Conservation (phyloP, 192 early-diverging fungal species). For the Gonapodya sp. region DNA sequence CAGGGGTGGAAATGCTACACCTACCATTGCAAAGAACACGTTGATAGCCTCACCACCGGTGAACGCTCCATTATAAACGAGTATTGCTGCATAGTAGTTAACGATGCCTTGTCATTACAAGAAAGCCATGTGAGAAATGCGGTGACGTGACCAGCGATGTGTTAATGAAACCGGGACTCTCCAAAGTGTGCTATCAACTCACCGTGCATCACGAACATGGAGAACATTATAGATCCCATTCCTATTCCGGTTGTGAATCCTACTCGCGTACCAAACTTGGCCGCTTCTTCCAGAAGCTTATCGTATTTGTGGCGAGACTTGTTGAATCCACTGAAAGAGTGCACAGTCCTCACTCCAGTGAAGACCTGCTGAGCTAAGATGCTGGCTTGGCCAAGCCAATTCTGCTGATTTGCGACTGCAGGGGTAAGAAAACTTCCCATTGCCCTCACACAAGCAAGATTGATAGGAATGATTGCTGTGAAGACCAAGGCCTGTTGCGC, state of each 20-base stretch:
- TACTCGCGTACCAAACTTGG: background rate
- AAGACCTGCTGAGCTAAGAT: slow-evolving; percentile 81
- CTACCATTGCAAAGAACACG: slow-evolving; percentile 85
- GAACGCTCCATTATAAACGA: slow-evolving; percentile 29
- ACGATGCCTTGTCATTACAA: no score
- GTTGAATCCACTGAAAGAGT: slow-evolving; percentile 68
- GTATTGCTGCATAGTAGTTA: background rate
- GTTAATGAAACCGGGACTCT: no score
- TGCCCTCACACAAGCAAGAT: background rate
- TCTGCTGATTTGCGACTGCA: slow-evolving; percentile 21
- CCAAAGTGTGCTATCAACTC: no score
- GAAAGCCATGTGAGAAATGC: no score
- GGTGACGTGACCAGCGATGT: no score
- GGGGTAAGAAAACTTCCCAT: background rate
- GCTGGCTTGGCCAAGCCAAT: slow-evolving; percentile 41
- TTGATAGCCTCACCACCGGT: slow-evolving; percentile 48
- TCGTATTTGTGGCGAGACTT: slow-evolving; percentile 57
- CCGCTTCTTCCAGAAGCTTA: slow-evolving; percentile 17
- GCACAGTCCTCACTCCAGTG: slow-evolving; percentile 71
- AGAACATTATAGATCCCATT: background rate
- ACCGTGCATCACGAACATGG: background rate
- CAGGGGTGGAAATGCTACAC: no score
- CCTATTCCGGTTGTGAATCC: background rate
- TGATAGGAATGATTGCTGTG: background rate
- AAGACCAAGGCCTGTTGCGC: background rate